Base-by-base conservation (phyloP, 805 yeast genomes). In the Metschnikowia continentalis region DNA sequence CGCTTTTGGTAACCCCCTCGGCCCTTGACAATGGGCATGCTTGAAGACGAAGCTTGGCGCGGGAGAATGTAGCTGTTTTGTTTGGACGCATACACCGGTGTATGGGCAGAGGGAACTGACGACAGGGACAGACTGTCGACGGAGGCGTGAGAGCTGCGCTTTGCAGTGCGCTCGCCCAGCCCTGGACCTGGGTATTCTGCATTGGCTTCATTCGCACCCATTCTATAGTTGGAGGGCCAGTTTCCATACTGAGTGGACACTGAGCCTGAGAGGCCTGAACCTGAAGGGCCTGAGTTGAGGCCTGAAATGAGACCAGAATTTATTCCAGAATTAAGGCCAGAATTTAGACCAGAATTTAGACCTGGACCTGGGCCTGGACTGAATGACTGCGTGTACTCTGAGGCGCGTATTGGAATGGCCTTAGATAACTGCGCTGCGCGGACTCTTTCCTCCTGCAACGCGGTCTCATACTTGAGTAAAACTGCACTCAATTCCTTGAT, bases 1-100 rank as follows among this genome's bases (percentile, higher is more conserved):
- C 78, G 55, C 56, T 72, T 74, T 52, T 74, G 78, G 54, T 70
- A 70, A 0, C 78, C 78, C 2, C 78, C 78, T 53, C 78, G 66
- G 11, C 78, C 78, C 51, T 64, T 68, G 43, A 74, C 56, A 7
- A 69, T 69, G 0, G 77, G 76, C 26, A 57, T 47, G 11, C 49
- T 35, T 3, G 32, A 22, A 8, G 46, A 23, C 15, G 44, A 23
- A 35, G 41, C 32, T 26, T 22, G 39, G 46, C 41, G 47, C 8
- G 47, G 47, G 17, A 44, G 40, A 35, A 44, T 44, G 19, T 23
- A 44, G 41, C 26, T 44, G 26, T 35, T 26, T 14, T 35, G 47
- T 15, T 44, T 44, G 10, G 39, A 22, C 7, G 32, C 13, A 8
- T 14, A 36, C 3, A 35, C 23, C 11, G 47, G 40, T 8, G 47